Conservation (phyloP, 805 yeast species). For the Phaffomyces thermotolerans region DNA sequence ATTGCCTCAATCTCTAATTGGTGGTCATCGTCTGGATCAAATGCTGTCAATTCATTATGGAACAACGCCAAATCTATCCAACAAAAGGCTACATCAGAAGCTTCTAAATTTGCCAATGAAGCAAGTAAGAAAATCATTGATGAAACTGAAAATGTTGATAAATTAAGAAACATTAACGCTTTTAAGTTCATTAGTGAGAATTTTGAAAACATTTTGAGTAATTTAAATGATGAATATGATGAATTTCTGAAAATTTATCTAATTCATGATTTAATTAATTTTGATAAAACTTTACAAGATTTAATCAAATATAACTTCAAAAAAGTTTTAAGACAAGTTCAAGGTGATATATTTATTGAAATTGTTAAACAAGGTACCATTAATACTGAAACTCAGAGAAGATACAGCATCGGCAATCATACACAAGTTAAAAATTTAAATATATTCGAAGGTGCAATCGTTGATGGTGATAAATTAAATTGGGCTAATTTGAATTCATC, state of each 20-base stretch:
- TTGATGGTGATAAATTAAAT: conserved; percentile 84
- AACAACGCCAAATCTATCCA: conserved; percentile 50
- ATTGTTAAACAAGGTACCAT: conserved; percentile 46
- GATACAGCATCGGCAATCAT: conserved; percentile 8
- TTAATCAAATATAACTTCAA: conserved; percentile 49
- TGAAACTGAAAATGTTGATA: conserved; percentile 24
- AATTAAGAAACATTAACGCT: conserved; percentile 10
- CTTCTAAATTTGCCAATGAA: conserved; percentile 26
- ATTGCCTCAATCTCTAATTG: conserved; percentile 59
- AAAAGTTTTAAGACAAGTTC: conserved; percentile 64
- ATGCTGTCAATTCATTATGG: conserved; percentile 61
- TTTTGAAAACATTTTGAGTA: conserved; percentile 5
- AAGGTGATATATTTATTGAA: conserved; percentile 63
- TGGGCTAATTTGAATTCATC: conserved; percentile 79
- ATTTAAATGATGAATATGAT: conserved; percentile 26
- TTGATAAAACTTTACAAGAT: conserved; percentile 37
- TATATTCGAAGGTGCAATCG: conserved; percentile 65
- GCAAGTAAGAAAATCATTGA: conserved; percentile 16
- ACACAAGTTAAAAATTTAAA: conserved; percentile 42
- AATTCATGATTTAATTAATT: conserved; percentile 60
- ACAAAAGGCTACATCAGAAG: conserved; percentile 29
- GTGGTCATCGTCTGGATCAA: conserved; percentile 69
- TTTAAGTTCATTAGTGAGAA: conserved; percentile 17
- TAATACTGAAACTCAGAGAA: conserved; percentile 13
- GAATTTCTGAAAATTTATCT: conserved; percentile 57